A percentile compares a stretch with the other conserved stretches of the same genome.
Conservation (phyloP, 257 asterid genomes). For the Ilex aquifolium region DNA sequence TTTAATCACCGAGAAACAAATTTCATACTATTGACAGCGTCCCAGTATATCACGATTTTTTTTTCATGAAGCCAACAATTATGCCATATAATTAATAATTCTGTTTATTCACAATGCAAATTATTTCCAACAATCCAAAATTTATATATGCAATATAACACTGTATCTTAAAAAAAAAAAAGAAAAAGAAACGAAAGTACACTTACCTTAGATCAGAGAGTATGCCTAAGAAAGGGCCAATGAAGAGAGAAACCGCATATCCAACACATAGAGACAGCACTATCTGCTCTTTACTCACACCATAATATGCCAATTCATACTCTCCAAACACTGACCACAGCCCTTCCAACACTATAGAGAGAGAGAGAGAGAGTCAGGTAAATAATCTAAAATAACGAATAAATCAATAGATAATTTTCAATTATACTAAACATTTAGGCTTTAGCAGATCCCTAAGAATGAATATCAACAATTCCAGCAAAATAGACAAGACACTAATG, state of each 20-base stretch:
- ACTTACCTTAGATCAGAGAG: slow-evolving; percentile 80
- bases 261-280: slow-evolving; percentile 50
- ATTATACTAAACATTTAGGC: background rate
- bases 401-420: background rate
- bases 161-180: too few relatives aligned
- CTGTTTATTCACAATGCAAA: too few relatives aligned
- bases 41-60: too few relatives aligned
- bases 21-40: too few relatives aligned
- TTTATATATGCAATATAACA: too few relatives aligned
- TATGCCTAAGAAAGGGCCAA: slow-evolving; percentile 67
- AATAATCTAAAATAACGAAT: slow-evolving; percentile 3
- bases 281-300: slow-evolving; percentile 62
- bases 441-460: background rate
- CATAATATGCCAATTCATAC: slow-evolving; percentile 59
- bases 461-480: too few relatives aligned
- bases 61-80: too few relatives aligned
- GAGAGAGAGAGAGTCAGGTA: slow-evolving; percentile 3
- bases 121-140: too few relatives aligned
- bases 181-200: background rate
- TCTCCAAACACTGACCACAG: slow-evolving; percentile 81
- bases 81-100: too few relatives aligned
- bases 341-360: slow-evolving; percentile 60
- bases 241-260: slow-evolving; percentile 46
- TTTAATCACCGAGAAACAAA: too few relatives aligned
- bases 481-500: too few relatives aligned